A percentile compares a stretch with the other conserved stretches of the same genome.
Conservation (phyloP, 495 filamentous ascomycete genomes). For the Astrocystis sublimbata region DNA sequence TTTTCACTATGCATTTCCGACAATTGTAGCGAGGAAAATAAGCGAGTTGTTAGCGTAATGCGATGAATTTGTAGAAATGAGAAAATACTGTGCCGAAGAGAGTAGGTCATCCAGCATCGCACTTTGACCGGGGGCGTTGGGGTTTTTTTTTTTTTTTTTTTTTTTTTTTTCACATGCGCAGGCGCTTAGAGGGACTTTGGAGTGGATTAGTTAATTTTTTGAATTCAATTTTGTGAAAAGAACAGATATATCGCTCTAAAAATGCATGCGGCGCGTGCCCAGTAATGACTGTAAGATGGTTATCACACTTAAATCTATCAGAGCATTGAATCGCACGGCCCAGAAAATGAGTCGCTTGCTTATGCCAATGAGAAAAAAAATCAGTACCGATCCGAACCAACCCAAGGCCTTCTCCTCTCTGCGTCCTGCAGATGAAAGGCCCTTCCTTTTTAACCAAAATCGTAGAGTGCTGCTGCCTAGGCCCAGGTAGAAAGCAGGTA, state of each 20-base stretch:
- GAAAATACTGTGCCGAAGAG: no score
- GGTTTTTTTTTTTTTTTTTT: no score
- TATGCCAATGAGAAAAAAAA: not conserved
- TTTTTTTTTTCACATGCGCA: no score
- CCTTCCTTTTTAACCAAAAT: not conserved
- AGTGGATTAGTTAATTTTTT: no score
- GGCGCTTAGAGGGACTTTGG: no score
- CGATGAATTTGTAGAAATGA: no score
- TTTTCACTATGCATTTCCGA: not conserved
- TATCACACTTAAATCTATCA: not conserved
- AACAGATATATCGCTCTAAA: not conserved
- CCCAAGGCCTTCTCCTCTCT: not conserved
- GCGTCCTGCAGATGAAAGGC: not conserved
- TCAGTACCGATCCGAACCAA: not conserved
- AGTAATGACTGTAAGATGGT: slow-evolving; percentile 4
- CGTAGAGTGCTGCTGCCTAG: no score
- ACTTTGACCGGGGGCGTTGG: no score
- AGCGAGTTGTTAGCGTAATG: no score
- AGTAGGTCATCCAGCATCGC: no score
- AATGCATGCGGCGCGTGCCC: not conserved
- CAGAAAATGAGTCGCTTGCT: not conserved
- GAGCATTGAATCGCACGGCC: not conserved
- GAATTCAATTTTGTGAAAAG: no score
- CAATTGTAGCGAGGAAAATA: not conserved
- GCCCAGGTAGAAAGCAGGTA: no score